Conservation (phyloP, 768 basidiomycete species). For the Porphyrellus cyaneotinctus region DNA sequence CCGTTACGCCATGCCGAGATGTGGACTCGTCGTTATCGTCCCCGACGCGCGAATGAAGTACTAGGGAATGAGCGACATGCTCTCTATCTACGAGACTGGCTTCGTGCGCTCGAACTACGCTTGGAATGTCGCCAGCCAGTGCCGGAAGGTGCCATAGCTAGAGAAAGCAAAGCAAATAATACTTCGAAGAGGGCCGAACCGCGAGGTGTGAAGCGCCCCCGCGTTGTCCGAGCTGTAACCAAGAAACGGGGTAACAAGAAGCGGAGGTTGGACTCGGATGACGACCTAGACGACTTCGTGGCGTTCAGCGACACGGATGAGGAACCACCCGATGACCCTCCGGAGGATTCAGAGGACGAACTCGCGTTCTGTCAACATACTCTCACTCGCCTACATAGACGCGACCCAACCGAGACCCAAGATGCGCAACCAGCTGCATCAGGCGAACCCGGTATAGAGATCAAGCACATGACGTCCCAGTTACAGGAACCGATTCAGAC, state of each 20-base stretch:
- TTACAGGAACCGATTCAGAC: constrained; percentile 11
- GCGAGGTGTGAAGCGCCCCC: constrained; percentile 54
- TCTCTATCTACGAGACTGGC: constrained; percentile 72
- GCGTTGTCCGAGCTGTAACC: constrained; percentile 51
- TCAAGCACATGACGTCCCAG: constrained; percentile 5
- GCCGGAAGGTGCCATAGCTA: background rate
- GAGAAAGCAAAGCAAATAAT: constrained; percentile 13
- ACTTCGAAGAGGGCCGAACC: constrained; percentile 23
- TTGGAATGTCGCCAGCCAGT: constrained; percentile 18
- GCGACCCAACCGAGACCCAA: background rate
- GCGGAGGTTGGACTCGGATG: constrained; percentile 48
- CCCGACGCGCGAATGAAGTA: constrained; percentile 66
- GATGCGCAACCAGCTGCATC: background rate
- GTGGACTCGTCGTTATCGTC: constrained; percentile 78
- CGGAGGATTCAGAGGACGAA: constrained; percentile 38
- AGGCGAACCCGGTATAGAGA: constrained; percentile 1
- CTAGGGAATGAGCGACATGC: constrained; percentile 75
- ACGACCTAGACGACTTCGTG: constrained; percentile 58
- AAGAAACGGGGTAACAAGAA: constrained; percentile 50
- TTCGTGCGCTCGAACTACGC: constrained; percentile 65
- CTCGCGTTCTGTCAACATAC: constrained; percentile 26
- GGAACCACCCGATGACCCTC: constrained; percentile 27
- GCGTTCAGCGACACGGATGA: constrained; percentile 39
- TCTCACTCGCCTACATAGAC: constrained; percentile 16
- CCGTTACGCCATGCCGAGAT: constrained; percentile 34